phyloP scores from a whole-genome alignment of 2,329 filamentous ascomycete species.

The Aureobasidium sp. region DNA sequence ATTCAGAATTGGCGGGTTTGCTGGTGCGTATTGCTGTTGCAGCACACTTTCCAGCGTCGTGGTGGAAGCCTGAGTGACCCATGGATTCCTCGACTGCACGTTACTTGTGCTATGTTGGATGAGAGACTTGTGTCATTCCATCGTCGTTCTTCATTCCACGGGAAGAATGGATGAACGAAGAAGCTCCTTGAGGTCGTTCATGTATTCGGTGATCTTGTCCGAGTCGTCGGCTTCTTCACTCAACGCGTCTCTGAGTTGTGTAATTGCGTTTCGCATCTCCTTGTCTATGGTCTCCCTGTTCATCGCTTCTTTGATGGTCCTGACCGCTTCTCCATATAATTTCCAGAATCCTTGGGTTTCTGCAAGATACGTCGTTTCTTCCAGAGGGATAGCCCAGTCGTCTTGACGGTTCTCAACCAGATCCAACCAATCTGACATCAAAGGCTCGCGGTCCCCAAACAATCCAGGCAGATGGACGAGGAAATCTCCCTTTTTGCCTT shows the following conservation, averaged over 20 bases:
- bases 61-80: background rate
- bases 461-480: slow-evolving; percentile 19
- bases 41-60: no score
- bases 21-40: no score
- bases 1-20: no score
- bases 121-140: no score
- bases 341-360: slow-evolving; percentile 20
- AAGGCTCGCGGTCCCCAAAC: slow-evolving; percentile 16
- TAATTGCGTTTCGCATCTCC: background rate
- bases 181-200: background rate
- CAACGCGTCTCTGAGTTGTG: background rate
- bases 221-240: slow-evolving; percentile 1
- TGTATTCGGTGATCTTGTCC: background rate
- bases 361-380: slow-evolving; percentile 17
- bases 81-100: no score
- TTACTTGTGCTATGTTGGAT: no score
- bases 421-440: slow-evolving; percentile 19
- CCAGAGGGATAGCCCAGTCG: slow-evolving; percentile 11
- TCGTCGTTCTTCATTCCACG: background rate
- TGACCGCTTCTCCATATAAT: slow-evolving; percentile 22
- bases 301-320: slow-evolving; percentile 16
- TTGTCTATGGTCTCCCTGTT: background rate
- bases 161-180: background rate
- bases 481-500: slow-evolving; percentile 15
- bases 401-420: slow-evolving; percentile 4